A percentile compares a stretch with the other conserved stretches of the same genome.
phyloP scores from a whole-genome alignment of 192 early-diverging fungal species.

The Mycoemilia scoparia region DNA sequence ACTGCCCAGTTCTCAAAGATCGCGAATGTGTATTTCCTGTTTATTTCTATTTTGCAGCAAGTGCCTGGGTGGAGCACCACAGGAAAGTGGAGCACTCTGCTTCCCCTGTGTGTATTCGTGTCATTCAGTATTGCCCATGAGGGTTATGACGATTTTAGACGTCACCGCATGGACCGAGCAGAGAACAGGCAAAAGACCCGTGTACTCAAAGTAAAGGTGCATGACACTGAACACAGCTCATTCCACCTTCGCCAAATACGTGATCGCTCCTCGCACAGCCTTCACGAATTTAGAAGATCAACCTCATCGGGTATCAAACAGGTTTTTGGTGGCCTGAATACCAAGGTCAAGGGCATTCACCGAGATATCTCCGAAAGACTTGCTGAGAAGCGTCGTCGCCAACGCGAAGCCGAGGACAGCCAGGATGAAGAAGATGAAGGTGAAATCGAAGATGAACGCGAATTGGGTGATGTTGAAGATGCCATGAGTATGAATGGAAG shows the following conservation, averaged over 20 bases:
- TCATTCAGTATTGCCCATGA: slow-evolving; percentile 60
- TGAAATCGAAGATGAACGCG: not conserved
- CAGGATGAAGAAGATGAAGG: slow-evolving; percentile 24
- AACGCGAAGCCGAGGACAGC: slow-evolving; percentile 28
- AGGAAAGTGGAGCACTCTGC: slow-evolving; percentile 56
- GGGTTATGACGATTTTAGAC: slow-evolving; percentile 50
- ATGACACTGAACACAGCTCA: slow-evolving; percentile 30
- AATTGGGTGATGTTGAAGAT: not conserved
- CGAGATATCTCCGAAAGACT: slow-evolving; percentile 12
- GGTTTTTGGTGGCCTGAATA: slow-evolving; percentile 7
- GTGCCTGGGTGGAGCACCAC: slow-evolving; percentile 60
- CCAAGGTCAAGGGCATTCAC: slow-evolving; percentile 9
- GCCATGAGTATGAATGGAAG: slow-evolving; percentile 15
- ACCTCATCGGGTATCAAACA: slow-evolving; percentile 25
- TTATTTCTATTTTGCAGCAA: slow-evolving; percentile 67
- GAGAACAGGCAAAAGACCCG: slow-evolving; percentile 40
- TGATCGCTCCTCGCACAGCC: slow-evolving; percentile 25
- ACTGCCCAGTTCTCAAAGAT: slow-evolving; percentile 90
- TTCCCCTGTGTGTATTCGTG: slow-evolving; percentile 56
- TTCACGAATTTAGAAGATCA: slow-evolving; percentile 28
- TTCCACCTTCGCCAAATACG: slow-evolving; percentile 22
- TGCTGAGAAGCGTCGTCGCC: slow-evolving; percentile 24
- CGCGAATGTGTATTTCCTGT: slow-evolving; percentile 92
- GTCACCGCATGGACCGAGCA: slow-evolving; percentile 41
- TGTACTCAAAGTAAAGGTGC: slow-evolving; percentile 34